phyloP scores from a whole-genome alignment of 306 rosid genomes.

The Acacia confusa region DNA sequence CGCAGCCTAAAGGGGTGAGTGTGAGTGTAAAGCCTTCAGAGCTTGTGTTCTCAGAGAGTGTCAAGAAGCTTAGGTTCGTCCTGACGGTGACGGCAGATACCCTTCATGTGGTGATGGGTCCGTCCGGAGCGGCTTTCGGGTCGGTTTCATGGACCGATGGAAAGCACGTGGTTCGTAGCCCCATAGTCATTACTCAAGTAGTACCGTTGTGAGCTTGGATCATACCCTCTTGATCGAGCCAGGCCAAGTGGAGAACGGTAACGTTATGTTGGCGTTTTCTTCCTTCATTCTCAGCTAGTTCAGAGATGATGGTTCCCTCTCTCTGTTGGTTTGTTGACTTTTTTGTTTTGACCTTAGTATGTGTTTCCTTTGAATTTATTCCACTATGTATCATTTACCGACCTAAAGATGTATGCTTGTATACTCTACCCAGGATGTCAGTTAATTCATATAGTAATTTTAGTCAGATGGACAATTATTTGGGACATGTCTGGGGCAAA shows the following conservation, averaged over 20 bases:
- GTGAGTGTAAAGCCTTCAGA: conserved; percentile 70
- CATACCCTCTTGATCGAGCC: background rate
- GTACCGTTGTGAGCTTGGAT: conserved; percentile 48
- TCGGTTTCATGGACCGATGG: conserved; percentile 79
- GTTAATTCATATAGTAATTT: background rate
- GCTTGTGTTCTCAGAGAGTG: conserved; percentile 54
- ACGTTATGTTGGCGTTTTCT: background rate
- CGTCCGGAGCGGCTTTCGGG: conserved; percentile 77
- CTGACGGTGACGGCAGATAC: conserved; percentile 61
- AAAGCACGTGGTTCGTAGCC: conserved; percentile 84
- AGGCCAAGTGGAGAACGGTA: background rate
- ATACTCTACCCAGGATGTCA: background rate
- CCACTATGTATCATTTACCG: conserved; percentile 18
- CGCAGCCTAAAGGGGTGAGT: conserved; percentile 57
- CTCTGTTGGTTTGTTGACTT: background rate
- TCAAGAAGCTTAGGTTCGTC: conserved; percentile 62
- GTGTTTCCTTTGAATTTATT: background rate
- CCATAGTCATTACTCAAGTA: conserved; percentile 70
- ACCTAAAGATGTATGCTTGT: background rate
- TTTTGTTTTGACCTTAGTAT: background rate
- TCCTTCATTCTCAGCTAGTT: background rate
- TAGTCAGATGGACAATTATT: background rate
- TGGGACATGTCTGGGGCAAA: background rate
- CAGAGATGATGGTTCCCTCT: background rate
- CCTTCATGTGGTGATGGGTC: conserved; percentile 51